These are phyloP conservation scores for Phyllosticta paracitricarpa DNA, from an alignment of 2,329 filamentous ascomycete species.

Conservation along the genomic window DNA sequence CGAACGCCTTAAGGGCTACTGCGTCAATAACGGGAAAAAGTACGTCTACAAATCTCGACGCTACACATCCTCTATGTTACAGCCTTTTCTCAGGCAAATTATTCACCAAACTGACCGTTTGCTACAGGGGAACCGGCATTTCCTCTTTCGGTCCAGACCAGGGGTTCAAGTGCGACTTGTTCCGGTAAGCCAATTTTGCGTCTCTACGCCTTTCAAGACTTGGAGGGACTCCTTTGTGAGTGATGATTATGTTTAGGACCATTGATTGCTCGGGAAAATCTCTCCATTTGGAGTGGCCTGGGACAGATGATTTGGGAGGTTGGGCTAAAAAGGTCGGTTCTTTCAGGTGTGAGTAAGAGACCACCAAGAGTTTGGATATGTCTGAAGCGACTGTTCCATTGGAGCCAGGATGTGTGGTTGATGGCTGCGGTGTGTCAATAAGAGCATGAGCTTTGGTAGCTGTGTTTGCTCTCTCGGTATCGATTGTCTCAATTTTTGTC, in stretches of 20 bases:
- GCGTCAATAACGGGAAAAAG: neutral
- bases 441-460: too few species aligned
- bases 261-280: neutral
- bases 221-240: neutral
- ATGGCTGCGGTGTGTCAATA: too few species aligned
- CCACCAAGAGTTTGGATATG: neutral
- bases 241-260: neutral
- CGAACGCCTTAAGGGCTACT: slow-evolving; percentile 11
- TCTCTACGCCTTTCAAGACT: neutral
- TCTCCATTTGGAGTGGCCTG: neutral
- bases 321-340: neutral
- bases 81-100: neutral
- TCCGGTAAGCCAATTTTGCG: neutral
- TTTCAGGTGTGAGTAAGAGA: neutral
- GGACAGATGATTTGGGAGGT: neutral
- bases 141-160: neutral
- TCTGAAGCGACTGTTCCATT: too few species aligned
- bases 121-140: neutral
- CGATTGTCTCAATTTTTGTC: too few species aligned
- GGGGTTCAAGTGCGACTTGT: neutral
- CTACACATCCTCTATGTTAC: neutral
- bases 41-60: neutral
- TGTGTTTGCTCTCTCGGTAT: too few species aligned
- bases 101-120: neutral
- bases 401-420: too few species aligned